Evolutionary conservation across 768 basidiomycete genomes (phyloP).

Genomic region (Leccinum olivaceopallidum): DNA sequence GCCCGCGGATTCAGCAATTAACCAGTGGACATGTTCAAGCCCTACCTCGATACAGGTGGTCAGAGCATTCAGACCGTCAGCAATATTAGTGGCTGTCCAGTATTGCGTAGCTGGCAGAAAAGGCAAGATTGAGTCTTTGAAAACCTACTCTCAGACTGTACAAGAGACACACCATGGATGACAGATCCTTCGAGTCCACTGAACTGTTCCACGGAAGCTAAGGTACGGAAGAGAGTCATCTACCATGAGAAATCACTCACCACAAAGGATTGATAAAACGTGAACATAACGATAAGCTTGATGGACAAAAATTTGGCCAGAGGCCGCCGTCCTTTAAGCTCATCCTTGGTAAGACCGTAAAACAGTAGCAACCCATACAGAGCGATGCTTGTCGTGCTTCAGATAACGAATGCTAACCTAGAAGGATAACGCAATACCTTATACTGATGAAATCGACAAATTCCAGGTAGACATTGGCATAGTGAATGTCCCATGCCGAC

Average conservation of each 20-base stretch:
- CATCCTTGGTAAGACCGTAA: slow-evolving; percentile 78
- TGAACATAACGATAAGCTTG: slow-evolving; percentile 86
- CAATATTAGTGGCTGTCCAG: slow-evolving; percentile 84
- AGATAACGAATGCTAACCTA: background rate
- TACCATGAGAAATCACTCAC: slow-evolving; percentile 39
- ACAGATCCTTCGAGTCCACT: slow-evolving; percentile 62
- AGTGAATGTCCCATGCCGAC: slow-evolving; percentile 56
- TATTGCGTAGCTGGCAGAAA: slow-evolving; percentile 57
- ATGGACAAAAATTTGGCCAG: slow-evolving; percentile 85
- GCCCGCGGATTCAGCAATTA: slow-evolving; percentile 5
- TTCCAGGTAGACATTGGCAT: slow-evolving; percentile 69
- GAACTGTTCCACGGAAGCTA: slow-evolving; percentile 47
- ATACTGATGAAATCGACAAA: slow-evolving; percentile 81
- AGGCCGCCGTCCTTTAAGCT: slow-evolving; percentile 74
- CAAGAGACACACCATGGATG: slow-evolving; percentile 52
- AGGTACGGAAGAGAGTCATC: background rate
- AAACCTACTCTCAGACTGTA: background rate
- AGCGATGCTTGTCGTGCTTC: slow-evolving; percentile 55
- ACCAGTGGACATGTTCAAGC: background rate
- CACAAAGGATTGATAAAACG: slow-evolving; percentile 83
- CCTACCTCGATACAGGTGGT: slow-evolving; percentile 80
- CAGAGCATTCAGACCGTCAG: slow-evolving; percentile 81
- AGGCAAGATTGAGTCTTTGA: background rate
- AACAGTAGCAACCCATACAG: slow-evolving; percentile 85
- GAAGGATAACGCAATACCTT: slow-evolving; percentile 44